Percentiles rank a stretch among this genome's conserved stretches.
phyloP scores from a whole-genome alignment of 192 early-diverging fungal genomes.

The Coemansia sp. region DNA sequence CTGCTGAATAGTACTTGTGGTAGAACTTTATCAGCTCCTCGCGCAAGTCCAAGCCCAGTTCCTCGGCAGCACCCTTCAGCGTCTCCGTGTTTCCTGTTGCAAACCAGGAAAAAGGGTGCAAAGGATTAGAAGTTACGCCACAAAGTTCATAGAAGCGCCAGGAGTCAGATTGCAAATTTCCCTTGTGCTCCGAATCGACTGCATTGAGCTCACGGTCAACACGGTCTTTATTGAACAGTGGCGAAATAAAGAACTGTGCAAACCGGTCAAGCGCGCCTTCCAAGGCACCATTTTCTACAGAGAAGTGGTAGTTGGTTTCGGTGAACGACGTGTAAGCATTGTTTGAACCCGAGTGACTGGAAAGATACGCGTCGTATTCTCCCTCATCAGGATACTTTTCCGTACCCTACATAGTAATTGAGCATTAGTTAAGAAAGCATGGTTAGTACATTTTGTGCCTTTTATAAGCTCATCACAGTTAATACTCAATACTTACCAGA shows the following conservation, averaged over 20 bases:
- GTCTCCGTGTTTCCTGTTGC: constrained; percentile 84
- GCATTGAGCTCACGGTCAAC: constrained; percentile 87
- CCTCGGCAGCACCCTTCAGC: constrained; percentile 54
- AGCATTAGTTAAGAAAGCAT: neutral
- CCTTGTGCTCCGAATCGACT: constrained; percentile 92
- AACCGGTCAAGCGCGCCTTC: constrained; percentile 69
- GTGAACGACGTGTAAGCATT: constrained; percentile 34
- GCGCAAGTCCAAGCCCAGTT: constrained; percentile 69
- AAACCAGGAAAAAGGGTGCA: constrained; percentile 83
- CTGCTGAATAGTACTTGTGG: constrained; percentile 84
- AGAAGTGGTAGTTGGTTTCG: constrained; percentile 28
- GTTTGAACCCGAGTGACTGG: constrained; percentile 21
- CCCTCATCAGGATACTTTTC: constrained; percentile 70
- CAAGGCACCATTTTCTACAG: constrained; percentile 43
- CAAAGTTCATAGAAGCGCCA: neutral
- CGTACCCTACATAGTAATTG: constrained; percentile 51
- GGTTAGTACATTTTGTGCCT: neutral
- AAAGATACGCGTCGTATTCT: constrained; percentile 55
- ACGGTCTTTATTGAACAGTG: constrained; percentile 79
- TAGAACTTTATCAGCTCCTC: constrained; percentile 82
- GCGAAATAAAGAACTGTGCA: constrained; percentile 86
- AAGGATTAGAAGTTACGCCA: constrained; percentile 40
- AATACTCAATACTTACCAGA: constrained; percentile 29
- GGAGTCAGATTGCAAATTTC: constrained; percentile 71
- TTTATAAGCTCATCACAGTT: no score